Conservation (phyloP, 148 eudicot genomes). For the Amaranthus cruentus region DNA sequence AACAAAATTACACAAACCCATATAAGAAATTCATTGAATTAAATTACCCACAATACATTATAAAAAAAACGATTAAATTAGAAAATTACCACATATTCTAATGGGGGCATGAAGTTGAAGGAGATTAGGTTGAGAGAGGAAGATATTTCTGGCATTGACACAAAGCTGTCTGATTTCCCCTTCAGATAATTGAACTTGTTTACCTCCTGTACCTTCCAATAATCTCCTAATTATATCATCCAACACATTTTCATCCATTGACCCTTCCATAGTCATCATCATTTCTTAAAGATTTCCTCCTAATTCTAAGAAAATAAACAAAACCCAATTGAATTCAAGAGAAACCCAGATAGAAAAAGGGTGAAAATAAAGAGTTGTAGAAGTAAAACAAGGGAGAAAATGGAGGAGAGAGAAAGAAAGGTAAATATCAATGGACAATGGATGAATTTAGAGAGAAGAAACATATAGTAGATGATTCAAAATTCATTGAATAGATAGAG, state of each 20-base stretch:
- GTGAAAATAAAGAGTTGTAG: not conserved
- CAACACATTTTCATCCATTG: constrained; percentile 58
- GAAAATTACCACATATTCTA: constrained; percentile 80
- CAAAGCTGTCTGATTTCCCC: constrained; percentile 89
- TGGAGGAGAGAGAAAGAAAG: constrained; percentile 16
- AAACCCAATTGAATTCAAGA: constrained; percentile 7
- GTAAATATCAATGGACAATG: not conserved
- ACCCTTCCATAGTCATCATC: constrained; percentile 91
- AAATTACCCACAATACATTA: constrained; percentile 12
- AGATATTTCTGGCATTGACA: constrained; percentile 74
- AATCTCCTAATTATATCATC: constrained; percentile 83
- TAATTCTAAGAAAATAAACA: not conserved
- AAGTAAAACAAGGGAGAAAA: not conserved
- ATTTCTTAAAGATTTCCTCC: constrained; percentile 13
- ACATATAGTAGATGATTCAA: not conserved
- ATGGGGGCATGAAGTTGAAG: constrained; percentile 84
- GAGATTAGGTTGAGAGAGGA: constrained; percentile 76
- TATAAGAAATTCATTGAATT: constrained; percentile 1
- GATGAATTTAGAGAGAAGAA: not conserved
- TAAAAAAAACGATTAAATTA: constrained; percentile 13
- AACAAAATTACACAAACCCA: not conserved
- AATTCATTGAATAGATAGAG: not conserved
- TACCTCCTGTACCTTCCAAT: constrained; percentile 77
- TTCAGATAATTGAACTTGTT: constrained; percentile 79
- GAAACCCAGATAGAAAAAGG: constrained; percentile 17